Base-by-base conservation (phyloP, 768 basidiomycete species). In the Mycena amicta region DNA sequence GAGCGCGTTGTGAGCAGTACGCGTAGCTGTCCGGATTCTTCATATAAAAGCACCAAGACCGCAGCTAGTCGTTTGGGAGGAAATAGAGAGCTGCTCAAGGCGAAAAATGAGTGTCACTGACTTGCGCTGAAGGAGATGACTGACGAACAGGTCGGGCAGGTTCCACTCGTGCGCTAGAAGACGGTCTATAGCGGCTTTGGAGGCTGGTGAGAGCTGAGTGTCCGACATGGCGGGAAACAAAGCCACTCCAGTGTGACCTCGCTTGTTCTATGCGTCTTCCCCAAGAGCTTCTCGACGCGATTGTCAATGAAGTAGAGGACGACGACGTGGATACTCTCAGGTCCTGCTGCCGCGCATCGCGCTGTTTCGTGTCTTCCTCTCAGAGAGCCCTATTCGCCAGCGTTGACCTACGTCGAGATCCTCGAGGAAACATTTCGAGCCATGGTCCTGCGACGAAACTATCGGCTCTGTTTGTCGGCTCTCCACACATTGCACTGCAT, bases 1-100 rank as follows among this genome's bases (percentile, higher is more conserved):
- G 93, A 91, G 11, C 94, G 83, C 3, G 94, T 96, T 1, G 94
- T 96, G 53, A 96, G 75, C 22, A 95, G 76, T 4, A 95, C 92
- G 13, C 87, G 83, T 5, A 95, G 73, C 43, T 80, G 71, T 18
- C 83, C 88, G 3, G 75, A 79, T n/a, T 81, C 74, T 69, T 95
- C 89, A 61, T 86, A 95, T 1, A 96, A 73, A 12, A 93, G 76
- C 1, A 95, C 84, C 2, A 95, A 79, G 0, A 95, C 92, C 6
- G 90, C 90, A 4, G 86, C 92, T 13, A 86, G 81, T 67, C 79
- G 86, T 50, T 68, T 71, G 16, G 55, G 65, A 12, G 73, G 74
- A 52, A 75, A 67, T 13, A 60, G 55, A 18, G 74, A 72, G 50
- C 75, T 77, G 49, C 25, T 41, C 15, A 37, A 18, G 46, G 58